Conservation (phyloP, 192 early-diverging fungal species). For the Paraglomus brasilianum region DNA sequence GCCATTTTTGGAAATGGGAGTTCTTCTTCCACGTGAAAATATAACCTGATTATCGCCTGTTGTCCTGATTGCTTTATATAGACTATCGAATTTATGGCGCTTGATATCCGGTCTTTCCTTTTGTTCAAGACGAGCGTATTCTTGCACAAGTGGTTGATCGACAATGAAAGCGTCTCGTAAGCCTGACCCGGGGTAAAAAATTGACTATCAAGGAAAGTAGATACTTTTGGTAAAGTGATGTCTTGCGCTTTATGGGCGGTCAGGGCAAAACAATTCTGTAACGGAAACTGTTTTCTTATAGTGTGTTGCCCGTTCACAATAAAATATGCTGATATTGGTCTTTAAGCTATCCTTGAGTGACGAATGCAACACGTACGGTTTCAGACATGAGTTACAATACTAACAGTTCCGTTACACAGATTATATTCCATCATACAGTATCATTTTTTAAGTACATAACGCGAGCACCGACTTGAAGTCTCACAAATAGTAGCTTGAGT, state of each 20-base stretch:
- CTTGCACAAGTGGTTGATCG: no score
- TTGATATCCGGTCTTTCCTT: not conserved
- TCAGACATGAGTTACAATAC: no score
- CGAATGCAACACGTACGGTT: no score
- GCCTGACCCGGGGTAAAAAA: slow-evolving; percentile 2
- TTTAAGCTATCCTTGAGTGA: no score
- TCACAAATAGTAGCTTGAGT: no score
- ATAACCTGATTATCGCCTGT: not conserved
- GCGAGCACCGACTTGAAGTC: no score
- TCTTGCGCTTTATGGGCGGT: slow-evolving; percentile 18
- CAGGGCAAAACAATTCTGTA: slow-evolving; percentile 1
- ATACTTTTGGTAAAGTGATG: not conserved
- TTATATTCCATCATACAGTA: no score
- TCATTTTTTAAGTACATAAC: no score
- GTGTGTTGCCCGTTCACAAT: not conserved
- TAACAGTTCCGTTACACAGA: no score
- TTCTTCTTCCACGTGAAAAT: slow-evolving; percentile 3
- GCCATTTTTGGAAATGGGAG: slow-evolving; percentile 1
- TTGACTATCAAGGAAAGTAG: not conserved
- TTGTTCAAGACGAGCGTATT: no score
- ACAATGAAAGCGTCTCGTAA: not conserved
- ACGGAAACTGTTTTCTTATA: not conserved
- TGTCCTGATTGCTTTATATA: not conserved
- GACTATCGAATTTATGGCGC: not conserved
- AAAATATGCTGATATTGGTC: not conserved